These are phyloP conservation scores for Hibiscus trionum DNA, from an alignment of 345 rosid species.

Conservation along the genomic window DNA sequence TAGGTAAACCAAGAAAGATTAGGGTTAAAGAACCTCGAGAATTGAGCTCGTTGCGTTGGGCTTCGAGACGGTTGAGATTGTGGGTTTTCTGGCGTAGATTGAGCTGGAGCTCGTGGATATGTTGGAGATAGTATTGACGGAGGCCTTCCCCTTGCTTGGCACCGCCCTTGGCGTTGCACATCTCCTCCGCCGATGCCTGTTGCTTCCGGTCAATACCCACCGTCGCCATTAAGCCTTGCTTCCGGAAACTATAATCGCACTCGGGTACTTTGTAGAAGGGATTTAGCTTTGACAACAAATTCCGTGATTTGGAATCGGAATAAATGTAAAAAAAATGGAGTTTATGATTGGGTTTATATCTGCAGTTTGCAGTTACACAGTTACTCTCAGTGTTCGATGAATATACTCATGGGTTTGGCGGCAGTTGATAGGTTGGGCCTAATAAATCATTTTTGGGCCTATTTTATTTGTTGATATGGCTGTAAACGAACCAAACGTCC, in stretches of 20 bases:
- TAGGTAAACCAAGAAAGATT: not conserved
- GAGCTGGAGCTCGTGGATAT: conserved; percentile 82
- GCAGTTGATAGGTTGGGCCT: not conserved
- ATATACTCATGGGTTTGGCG: not conserved
- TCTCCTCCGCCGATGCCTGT: conserved; percentile 7
- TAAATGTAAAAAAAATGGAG: not conserved
- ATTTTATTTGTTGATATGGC: not conserved
- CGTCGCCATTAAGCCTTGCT: not conserved
- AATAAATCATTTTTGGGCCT: not conserved
- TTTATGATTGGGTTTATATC: not conserved
- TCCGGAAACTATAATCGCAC: not conserved
- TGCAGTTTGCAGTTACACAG: too few relatives aligned
- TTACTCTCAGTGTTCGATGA: not conserved
- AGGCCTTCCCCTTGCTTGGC: conserved; percentile 87
- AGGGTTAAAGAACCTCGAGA: conserved; percentile 47
- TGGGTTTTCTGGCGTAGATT: conserved; percentile 62
- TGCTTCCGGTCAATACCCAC: conserved; percentile 9
- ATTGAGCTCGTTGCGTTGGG: conserved; percentile 93
- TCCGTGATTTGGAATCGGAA: not conserved
- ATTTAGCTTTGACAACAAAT: not conserved
- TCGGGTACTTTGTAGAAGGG: not conserved
- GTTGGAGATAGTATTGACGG: conserved; percentile 78
- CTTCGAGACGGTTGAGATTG: conserved; percentile 97
- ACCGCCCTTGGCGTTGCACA: conserved; percentile 27
- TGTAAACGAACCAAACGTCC: not conserved